Evolutionary conservation across 2,329 filamentous ascomycete genomes (phyloP).

Genomic region (Thelonectria discophora): DNA sequence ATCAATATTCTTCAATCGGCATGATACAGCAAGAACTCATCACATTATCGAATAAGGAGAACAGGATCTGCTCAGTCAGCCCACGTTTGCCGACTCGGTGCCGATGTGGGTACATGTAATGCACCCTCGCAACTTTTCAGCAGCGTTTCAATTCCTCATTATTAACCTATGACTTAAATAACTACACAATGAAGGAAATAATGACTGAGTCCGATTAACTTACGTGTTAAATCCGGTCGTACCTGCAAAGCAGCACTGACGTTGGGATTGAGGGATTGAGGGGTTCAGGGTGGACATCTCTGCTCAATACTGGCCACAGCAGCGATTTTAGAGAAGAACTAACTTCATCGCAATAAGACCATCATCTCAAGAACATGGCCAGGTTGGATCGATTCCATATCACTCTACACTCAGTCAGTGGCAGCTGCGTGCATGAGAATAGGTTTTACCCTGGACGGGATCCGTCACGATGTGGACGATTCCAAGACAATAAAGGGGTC

Average conservation of each 20-base stretch:
- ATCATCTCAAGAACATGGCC: neutral
- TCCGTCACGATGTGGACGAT: neutral
- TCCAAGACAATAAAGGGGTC: neutral
- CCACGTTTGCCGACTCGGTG: conserved; percentile 3
- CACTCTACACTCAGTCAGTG: neutral
- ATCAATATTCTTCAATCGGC: neutral
- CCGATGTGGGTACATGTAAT: neutral
- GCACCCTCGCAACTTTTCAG: neutral
- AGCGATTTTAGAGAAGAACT: too few species aligned
- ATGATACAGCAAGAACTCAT: neutral
- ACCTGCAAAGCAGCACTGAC: neutral
- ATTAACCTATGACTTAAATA: neutral
- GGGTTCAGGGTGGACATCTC: too few species aligned
- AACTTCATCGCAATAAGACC: too few species aligned
- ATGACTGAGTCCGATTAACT: neutral
- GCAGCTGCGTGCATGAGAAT: neutral
- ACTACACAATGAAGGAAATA: neutral
- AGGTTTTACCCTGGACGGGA: neutral
- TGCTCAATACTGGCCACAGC: too few species aligned
- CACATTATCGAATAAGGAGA: neutral
- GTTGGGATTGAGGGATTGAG: neutral
- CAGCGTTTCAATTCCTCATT: neutral
- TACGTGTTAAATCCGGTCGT: neutral
- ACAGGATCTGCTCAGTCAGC: neutral
- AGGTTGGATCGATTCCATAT: neutral